phyloP scores from a whole-genome alignment of 2,329 filamentous ascomycete genomes.

The Aureobasidium sp. region DNA sequence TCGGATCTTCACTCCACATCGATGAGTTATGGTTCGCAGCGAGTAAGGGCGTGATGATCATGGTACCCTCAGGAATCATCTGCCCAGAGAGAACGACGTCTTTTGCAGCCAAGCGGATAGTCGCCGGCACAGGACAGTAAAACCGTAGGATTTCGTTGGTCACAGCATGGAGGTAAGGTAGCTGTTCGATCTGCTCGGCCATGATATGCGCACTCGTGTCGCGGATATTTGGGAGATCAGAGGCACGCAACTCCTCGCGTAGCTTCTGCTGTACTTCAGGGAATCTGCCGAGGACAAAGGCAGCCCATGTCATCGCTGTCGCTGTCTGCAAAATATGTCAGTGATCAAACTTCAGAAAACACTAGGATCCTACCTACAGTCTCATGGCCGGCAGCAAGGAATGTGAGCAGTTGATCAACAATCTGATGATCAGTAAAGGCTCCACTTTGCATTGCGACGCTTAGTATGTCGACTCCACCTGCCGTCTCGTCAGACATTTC shows the following conservation, averaged over 20 bases:
- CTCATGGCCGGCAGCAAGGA: slow-evolving; percentile 59
- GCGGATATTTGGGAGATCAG: slow-evolving; percentile 33
- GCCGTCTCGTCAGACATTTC: slow-evolving; percentile 23
- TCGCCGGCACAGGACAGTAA: slow-evolving; percentile 21
- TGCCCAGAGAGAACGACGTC: slow-evolving; percentile 25
- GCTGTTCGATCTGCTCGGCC: slow-evolving; percentile 34
- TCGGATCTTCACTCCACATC: slow-evolving; percentile 38
- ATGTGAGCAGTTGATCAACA: slow-evolving; percentile 50
- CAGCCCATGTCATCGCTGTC: slow-evolving; percentile 66
- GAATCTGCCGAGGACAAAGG: slow-evolving; percentile 61
- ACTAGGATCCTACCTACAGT: slow-evolving; percentile 36
- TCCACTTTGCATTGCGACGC: slow-evolving; percentile 45
- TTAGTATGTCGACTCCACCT: slow-evolving; percentile 34
- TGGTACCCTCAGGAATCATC: slow-evolving; percentile 34
- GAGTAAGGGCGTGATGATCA: slow-evolving; percentile 34
- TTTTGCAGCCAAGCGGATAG: slow-evolving; percentile 17
- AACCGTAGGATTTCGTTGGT: slow-evolving; percentile 32
- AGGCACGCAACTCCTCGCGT: slow-evolving; percentile 58
- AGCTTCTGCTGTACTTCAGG: slow-evolving; percentile 60
- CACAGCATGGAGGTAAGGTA: slow-evolving; percentile 41
- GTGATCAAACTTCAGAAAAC: not conserved
- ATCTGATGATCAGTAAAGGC: slow-evolving; percentile 48
- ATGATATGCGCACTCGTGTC: slow-evolving; percentile 35
- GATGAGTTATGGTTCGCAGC: slow-evolving; percentile 37
- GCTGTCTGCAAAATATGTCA: slow-evolving; percentile 43